A percentile compares a stretch with the other conserved stretches of the same genome.
Evolutionary conservation across 2,329 filamentous ascomycete genomes (phyloP).

Genomic region (Alternaria sp.): DNA sequence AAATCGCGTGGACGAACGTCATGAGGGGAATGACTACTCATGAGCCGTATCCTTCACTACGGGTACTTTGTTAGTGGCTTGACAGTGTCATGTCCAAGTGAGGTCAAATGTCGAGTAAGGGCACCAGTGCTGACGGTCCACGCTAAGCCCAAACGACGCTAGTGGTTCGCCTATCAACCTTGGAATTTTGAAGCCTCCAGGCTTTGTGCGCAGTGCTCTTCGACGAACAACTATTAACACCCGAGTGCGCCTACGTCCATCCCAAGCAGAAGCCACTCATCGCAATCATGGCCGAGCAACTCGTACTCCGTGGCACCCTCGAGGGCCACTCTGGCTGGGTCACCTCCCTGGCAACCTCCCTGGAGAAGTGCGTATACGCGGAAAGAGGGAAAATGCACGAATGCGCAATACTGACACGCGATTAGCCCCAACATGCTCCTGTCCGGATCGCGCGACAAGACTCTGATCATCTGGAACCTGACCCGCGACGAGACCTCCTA

Average conservation of each 20-base stretch:
- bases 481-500: constrained; percentile 98
- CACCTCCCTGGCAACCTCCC: constrained; percentile 95
- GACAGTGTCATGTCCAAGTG: background rate
- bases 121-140: background rate
- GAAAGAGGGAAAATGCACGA: constrained; percentile 2
- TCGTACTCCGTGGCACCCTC: constrained; percentile 95
- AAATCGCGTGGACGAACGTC: background rate
- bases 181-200: constrained; percentile 14
- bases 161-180: constrained; percentile 8
- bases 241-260: constrained; percentile 41
- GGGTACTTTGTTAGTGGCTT: background rate
- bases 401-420: constrained; percentile 41
- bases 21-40: accelerated
- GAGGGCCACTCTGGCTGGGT: constrained; percentile 99
- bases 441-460: constrained; percentile 96
- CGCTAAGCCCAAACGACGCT: constrained; percentile 2
- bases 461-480: constrained; percentile 99
- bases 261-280: constrained; percentile 45
- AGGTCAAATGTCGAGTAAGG: background rate
- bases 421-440: constrained; percentile 98
- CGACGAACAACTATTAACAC: constrained; percentile 27
- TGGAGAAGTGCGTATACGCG: constrained; percentile 77
- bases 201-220: constrained; percentile 7
- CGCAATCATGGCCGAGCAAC: constrained; percentile 81
- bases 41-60: background rate